phyloP scores from a whole-genome alignment of 805 yeast species.

The Saccharomycopsis schoenii region DNA sequence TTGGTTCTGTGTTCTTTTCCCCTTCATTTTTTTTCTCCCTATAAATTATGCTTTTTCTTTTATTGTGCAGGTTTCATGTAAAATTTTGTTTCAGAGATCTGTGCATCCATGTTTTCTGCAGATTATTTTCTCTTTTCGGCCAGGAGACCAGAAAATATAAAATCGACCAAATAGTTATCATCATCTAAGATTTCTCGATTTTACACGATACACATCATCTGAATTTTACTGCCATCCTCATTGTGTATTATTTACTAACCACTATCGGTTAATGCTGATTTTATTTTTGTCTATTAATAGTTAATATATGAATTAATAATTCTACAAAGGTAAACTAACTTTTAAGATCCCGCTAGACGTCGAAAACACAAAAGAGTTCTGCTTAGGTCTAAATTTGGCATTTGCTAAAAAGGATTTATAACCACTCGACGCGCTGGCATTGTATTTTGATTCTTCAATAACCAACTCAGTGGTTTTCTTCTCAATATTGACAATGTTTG shows the following conservation, averaged over 20 bases:
- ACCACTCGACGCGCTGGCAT: background rate
- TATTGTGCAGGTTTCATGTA: background rate
- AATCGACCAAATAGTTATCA: background rate
- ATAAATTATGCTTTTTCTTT: background rate
- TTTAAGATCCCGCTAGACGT: constrained; percentile 3
- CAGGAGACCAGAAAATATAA: background rate
- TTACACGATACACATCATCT: too few species aligned
- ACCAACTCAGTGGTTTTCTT: background rate
- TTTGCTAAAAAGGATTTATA: constrained; percentile 4
- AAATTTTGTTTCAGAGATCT: background rate
- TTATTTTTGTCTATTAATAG: background rate
- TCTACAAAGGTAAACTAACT: background rate
- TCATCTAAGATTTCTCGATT: too few species aligned
- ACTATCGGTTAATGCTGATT: too few species aligned
- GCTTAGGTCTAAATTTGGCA: constrained; percentile 10
- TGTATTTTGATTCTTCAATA: constrained; percentile 5
- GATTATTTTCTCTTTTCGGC: background rate
- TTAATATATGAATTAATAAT: too few species aligned
- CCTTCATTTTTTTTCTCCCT: too few species aligned
- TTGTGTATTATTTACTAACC: too few species aligned
- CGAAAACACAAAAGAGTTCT: constrained; percentile 6
- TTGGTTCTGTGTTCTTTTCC: background rate
- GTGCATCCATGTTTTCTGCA: background rate
- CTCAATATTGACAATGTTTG: constrained; percentile 7
- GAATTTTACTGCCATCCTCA: too few species aligned